Conservation (phyloP, 108 stramenopile genomes). For the Skeletonema tropicum region DNA sequence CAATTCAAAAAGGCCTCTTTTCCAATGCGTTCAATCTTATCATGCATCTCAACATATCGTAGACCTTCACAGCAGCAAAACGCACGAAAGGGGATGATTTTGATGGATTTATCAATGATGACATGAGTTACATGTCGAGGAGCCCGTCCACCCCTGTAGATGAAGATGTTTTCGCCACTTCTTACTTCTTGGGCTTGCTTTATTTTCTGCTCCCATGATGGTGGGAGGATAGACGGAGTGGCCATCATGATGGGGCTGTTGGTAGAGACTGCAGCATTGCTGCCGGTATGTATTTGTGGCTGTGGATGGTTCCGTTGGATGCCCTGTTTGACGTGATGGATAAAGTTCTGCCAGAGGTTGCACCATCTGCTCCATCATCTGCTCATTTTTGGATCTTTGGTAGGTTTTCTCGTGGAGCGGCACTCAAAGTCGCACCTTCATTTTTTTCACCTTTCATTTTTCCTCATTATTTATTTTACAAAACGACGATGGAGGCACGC, state of each 20-base stretch:
- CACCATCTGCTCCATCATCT: no score
- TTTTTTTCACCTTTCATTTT: no score
- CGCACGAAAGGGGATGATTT: not conserved
- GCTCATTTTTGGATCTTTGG: no score
- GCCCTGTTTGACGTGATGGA: no score
- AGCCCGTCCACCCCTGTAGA: not conserved
- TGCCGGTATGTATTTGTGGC: not conserved
- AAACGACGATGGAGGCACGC: constrained; percentile 11
- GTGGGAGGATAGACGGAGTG: not conserved
- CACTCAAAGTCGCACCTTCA: no score
- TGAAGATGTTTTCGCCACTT: not conserved
- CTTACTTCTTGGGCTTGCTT: not conserved
- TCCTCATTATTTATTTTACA: no score
- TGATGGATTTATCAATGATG: not conserved
- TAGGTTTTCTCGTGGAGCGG: not conserved
- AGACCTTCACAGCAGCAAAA: not conserved
- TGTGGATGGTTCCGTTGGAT: not conserved
- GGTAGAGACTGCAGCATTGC: not conserved
- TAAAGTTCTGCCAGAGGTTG: no score
- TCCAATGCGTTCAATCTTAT: not conserved
- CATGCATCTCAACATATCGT: not conserved
- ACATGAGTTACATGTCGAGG: not conserved
- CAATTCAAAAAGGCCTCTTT: not conserved
- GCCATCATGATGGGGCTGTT: not conserved
- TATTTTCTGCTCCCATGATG: not conserved